Base-by-base conservation (phyloP, 805 yeast genomes). In the Vanderwaltozyma tropicalis region DNA sequence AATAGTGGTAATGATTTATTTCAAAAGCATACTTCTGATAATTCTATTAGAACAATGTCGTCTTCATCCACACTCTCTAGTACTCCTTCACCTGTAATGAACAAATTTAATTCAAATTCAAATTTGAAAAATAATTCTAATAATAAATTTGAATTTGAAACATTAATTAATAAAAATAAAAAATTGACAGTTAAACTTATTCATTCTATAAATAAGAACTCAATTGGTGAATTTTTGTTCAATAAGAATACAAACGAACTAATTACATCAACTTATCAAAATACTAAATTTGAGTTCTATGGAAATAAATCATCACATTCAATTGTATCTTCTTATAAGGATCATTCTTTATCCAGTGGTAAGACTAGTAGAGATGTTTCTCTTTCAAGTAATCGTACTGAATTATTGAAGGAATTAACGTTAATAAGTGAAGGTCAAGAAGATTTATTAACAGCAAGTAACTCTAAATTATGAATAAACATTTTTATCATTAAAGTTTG, bases 151-250 rank as follows among this genome's bases (percentile, higher is more conserved):
- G 31, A 29, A 31, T n/a, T 39, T 34, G 31, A 30, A 29, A 19
- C 14, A 16, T 19, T 28, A 36, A 14, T 28, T 21, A 20, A 35
- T 22, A 31, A 16, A 31, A 4, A 34, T 14, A 50, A 43, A 37
- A 35, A 35, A 19, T 20, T 41, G 11, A 20, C 49, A 5, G 21
- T 40, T 4, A 44, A 44, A 22, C 31, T 55, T n/a, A 27, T 52
- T n/a, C 32, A 40, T 16, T 38, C 31, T 29, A 40, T 53, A 4
- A 44, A 46, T 33, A 32, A 41, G n/a, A 50, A 53, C 34, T 47
- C 50, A 3, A 25, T 55, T 1, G 59, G 58, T 13, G 39, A 34
- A 13, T 22, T 47, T 5, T 19, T 55, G 12, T 28, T 53, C 5
- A 32, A 37, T 14, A 39, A 34, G 27, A 44, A 41, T 13, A 11